Evolutionary conservation across 805 yeast species (phyloP).

Genomic region (Candida glaebosa): DNA sequence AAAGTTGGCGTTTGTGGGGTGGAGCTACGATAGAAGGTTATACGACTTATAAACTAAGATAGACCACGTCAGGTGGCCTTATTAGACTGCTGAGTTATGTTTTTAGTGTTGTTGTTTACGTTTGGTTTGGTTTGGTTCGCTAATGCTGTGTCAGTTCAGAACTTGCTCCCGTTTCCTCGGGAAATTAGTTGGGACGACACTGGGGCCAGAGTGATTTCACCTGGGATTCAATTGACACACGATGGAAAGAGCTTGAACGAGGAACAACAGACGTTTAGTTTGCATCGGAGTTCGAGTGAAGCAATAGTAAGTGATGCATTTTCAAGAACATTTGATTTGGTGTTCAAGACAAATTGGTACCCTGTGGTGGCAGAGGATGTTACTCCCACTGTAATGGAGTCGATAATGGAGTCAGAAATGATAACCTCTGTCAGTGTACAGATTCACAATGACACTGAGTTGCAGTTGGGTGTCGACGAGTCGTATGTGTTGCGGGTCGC

Average conservation of each 20-base stretch:
- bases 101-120: background rate
- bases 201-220: background rate
- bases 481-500: conserved; percentile 23
- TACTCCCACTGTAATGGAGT: conserved; percentile 4
- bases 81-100: background rate
- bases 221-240: background rate
- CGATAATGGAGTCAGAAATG: background rate
- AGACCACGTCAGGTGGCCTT: too few relatives aligned
- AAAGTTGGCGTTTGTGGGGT: background rate
- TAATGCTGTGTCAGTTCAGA: conserved; percentile 9
- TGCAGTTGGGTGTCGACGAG: conserved; percentile 37
- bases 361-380: conserved; percentile 31
- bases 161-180: conserved; percentile 23
- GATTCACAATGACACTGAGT: conserved; percentile 14
- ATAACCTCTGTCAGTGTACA: background rate
- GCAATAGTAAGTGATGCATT: conserved; percentile 3
- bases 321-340: conserved; percentile 7
- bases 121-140: background rate
- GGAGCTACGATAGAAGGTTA: background rate
- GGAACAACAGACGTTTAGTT: background rate
- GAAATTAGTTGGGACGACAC: conserved; percentile 17
- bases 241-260: background rate
- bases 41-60: too few relatives aligned
- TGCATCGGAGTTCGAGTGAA: too few relatives aligned
- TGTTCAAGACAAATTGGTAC: conserved; percentile 26